phyloP scores from a whole-genome alignment of 2,329 filamentous ascomycete genomes.

The Beauveria sp. region DNA sequence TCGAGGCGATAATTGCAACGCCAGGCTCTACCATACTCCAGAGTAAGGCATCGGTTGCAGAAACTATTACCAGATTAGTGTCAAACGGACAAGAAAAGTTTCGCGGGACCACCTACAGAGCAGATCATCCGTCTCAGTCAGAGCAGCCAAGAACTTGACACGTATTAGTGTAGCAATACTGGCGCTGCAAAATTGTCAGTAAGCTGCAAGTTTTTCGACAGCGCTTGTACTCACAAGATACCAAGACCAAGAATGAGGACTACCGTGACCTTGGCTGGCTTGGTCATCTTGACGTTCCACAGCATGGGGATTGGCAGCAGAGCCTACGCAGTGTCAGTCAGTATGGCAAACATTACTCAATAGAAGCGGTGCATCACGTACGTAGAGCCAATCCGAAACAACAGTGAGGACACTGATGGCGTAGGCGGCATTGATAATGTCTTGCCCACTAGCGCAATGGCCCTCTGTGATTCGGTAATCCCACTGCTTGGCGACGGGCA shows the following conservation, averaged over 20 bases:
- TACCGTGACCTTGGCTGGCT: conserved; percentile 44
- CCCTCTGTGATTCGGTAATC: conserved; percentile 38
- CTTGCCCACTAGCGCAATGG: conserved; percentile 34
- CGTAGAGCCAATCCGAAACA: conserved; percentile 47
- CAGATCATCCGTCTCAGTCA: conserved; percentile 38
- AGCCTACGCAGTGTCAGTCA: conserved; percentile 25
- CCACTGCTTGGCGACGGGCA: conserved; percentile 44
- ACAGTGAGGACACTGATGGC: conserved; percentile 45
- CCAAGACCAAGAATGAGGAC: conserved; percentile 41
- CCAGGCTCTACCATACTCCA: conserved; percentile 52
- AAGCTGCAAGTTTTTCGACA: neutral
- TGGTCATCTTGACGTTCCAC: conserved; percentile 46
- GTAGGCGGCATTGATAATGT: conserved; percentile 42
- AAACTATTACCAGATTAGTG: conserved; percentile 26
- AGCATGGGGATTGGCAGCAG: conserved; percentile 47
- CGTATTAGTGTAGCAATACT: conserved; percentile 47
- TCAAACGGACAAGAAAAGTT: neutral
- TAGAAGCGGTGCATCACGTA: conserved; percentile 19
- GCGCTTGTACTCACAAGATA: conserved; percentile 33
- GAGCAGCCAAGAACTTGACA: conserved; percentile 38
- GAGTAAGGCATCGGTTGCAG: conserved; percentile 44
- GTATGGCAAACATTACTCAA: neutral
- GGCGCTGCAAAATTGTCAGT: conserved; percentile 28
- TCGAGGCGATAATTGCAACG: conserved; percentile 46
- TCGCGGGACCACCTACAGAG: conserved; percentile 33